These are phyloP conservation scores for Nothophaeocryptopus gaeumannii DNA, from an alignment of 2,329 filamentous ascomycete species.

Conservation along the genomic window DNA sequence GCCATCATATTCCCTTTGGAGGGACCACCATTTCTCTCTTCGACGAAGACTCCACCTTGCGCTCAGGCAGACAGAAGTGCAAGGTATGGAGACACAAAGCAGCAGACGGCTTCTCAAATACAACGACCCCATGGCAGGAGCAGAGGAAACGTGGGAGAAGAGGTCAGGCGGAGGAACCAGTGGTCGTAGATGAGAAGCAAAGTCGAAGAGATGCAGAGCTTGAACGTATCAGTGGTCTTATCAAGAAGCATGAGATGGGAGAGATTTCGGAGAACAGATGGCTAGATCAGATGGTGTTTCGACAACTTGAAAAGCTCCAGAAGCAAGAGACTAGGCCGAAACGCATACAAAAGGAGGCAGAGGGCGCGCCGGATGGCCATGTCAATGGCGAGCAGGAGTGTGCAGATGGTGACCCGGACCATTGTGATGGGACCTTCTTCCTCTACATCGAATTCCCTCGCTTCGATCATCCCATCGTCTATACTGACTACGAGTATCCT, in stretches of 20 bases:
- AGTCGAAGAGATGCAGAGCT: conserved; percentile 62
- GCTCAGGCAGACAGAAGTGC: conserved; percentile 91
- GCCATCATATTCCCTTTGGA: conserved; percentile 85
- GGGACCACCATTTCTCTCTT: conserved; percentile 92
- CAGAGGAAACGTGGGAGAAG: conserved; percentile 54
- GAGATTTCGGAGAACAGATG: conserved; percentile 91
- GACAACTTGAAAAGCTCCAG: conserved; percentile 72
- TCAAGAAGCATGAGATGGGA: conserved; percentile 98
- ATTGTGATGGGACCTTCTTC: conserved; percentile 67
- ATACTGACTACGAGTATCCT: conserved; percentile 89
- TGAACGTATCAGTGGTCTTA: conserved; percentile 80
- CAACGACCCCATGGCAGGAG: conserved; percentile 69
- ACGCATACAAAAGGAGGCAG: background rate
- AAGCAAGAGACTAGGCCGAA: conserved; percentile 32
- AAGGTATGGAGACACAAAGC: conserved; percentile 74
- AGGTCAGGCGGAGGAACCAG: conserved; percentile 57
- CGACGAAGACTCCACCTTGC: conserved; percentile 83
- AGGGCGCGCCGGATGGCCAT: conserved; percentile 3
- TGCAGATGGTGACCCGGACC: conserved; percentile 40
- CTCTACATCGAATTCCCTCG: conserved; percentile 88
- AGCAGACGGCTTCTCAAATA: conserved; percentile 80
- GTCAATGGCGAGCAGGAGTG: conserved; percentile 19
- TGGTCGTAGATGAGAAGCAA: conserved; percentile 44
- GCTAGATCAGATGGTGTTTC: conserved; percentile 92
- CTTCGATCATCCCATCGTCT: conserved; percentile 94